Base-by-base conservation (phyloP, 192 early-diverging fungal genomes). In the Umbelopsis sp. region DNA sequence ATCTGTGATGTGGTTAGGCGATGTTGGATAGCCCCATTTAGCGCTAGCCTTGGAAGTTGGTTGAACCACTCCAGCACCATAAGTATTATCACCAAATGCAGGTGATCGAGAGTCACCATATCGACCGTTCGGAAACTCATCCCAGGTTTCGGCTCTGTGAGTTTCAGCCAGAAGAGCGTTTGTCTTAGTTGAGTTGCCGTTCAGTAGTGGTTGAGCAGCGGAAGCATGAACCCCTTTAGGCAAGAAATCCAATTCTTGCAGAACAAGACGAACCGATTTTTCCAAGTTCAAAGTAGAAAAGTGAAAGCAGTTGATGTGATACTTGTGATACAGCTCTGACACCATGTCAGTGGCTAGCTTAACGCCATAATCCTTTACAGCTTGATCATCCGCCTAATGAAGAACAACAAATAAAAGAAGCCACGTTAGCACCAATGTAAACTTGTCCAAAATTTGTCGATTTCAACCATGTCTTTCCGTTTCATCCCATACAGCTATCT, bases 121-220 rank as follows among this genome's bases (percentile, higher is more conserved):
- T 14, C 94, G 87, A 22, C 94, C 94, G 74, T 95, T 95, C n/a
- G 93, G 94, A 74, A 94, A 95, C 52, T 95, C 92, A 85, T 95
- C 93, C 93, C 93, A 95, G 0, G 74, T 77, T 69, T 92, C 91
- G 22, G 93, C 91, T n/a, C 87, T 83, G 51, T 85, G 20, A 8
- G 56, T 66, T 69, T 70, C 71, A 22, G 45, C 56, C 45, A 68
- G 62, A 29, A 52, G 47, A 43, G 72, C 43, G 38, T 65, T 22
- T 31, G 54, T 1, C 74, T 94, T 94, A 70, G 84, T 77, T 25
- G 87, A 88, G 24, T 43, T 74, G 62, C 32, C 54, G 9, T 69
- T 32, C 69, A 47, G 20, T 43, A 10, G 20, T 36, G 22, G 26
- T 47, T 47, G 45, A 6, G 47, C 53, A 24, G 49, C 31, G n/a